Conservation (phyloP, 345 rosid species). For the Rhodamnia rubescens region DNA sequence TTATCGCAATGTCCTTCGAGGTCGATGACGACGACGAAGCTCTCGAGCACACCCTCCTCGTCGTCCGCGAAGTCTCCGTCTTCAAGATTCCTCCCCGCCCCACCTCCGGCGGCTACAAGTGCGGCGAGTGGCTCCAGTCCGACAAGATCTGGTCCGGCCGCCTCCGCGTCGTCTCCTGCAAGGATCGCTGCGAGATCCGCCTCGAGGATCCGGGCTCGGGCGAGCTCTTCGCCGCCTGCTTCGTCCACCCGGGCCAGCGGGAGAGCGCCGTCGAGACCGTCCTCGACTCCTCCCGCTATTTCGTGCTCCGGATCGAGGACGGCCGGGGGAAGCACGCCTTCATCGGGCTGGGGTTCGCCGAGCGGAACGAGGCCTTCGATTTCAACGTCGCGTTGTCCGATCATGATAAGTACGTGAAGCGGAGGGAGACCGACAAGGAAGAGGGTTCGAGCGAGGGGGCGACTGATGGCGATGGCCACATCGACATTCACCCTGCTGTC, state of each 20-base stretch:
- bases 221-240: slow-evolving; percentile 94
- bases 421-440: slow-evolving; percentile 62
- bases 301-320: slow-evolving; percentile 93
- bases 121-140: slow-evolving; percentile 98
- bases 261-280: slow-evolving; percentile 88
- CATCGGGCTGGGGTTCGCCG: slow-evolving; percentile 83
- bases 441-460: slow-evolving; percentile 49
- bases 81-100: slow-evolving; percentile 93
- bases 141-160: slow-evolving; percentile 99
- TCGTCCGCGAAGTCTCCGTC: slow-evolving; percentile 85
- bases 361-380: slow-evolving; percentile 97
- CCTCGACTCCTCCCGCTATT: slow-evolving; percentile 94
- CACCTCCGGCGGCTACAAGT: slow-evolving; percentile 95
- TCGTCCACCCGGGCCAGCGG: slow-evolving; percentile 71
- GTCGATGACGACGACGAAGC: slow-evolving; percentile 93
- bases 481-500: slow-evolving; percentile 96
- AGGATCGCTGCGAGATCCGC: slow-evolving; percentile 96
- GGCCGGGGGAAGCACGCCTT: slow-evolving; percentile 94
- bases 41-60: slow-evolving; percentile 87
- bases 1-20: slow-evolving; percentile 83
- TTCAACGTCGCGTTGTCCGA: slow-evolving; percentile 97
- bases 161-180: slow-evolving; percentile 90
- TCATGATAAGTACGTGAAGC: slow-evolving; percentile 83
- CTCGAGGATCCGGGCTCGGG: slow-evolving; percentile 88
- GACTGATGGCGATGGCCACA: slow-evolving; percentile 45